phyloP scores from a whole-genome alignment of 140 eudicot species.

The Bidens hawaiensis region DNA sequence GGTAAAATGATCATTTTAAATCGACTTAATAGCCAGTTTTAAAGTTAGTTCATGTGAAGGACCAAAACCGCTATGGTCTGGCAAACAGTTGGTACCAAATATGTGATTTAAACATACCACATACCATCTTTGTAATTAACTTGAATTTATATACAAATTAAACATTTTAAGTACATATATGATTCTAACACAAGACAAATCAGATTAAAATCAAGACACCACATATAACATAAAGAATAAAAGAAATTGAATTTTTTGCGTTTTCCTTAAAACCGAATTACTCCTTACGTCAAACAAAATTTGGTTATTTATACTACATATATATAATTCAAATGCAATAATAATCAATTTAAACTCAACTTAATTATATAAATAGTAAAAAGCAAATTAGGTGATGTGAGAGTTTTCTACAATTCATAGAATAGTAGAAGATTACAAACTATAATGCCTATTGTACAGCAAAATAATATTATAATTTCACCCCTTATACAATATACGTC shows the following conservation, averaged over 20 bases:
- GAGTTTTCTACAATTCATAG: too few species aligned
- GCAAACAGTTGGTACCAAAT: not conserved
- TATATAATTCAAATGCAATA: not conserved
- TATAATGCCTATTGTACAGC: too few species aligned
- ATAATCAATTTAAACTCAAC: not conserved
- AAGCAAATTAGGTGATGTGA: too few species aligned
- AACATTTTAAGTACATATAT: not conserved
- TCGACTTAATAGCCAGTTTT: too few species aligned
- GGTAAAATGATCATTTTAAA: too few species aligned
- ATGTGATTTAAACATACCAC: not conserved
- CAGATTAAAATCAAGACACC: not conserved
- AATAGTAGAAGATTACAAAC: too few species aligned
- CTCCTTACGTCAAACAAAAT: not conserved
- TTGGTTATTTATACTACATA: not conserved
- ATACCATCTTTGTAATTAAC: not conserved
- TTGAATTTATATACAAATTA: not conserved
- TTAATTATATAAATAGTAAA: too few species aligned
- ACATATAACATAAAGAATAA: not conserved
- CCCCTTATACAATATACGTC: too few species aligned
- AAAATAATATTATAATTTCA: too few species aligned
- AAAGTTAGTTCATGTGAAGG: too few species aligned
- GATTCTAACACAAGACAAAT: not conserved
- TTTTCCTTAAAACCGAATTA: not conserved
- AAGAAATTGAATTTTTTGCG: not conserved
- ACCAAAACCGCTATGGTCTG: not conserved